Evolutionary conservation across 305 asterid species (phyloP).

Genomic region (Fraxinus paxiana): DNA sequence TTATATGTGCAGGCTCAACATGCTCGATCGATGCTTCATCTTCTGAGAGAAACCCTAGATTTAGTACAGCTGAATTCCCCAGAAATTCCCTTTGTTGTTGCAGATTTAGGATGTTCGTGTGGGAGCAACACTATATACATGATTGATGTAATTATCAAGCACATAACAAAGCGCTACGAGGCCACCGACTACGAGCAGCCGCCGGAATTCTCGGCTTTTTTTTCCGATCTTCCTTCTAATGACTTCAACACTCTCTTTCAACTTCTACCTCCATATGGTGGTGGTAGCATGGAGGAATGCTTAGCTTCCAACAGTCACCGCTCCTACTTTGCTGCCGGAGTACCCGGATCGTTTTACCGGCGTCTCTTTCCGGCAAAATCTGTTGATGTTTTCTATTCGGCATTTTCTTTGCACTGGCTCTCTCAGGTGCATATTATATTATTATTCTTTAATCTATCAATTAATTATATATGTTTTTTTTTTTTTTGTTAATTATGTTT

Average conservation of each 20-base stretch:
- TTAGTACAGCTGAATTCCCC: constrained; percentile 46
- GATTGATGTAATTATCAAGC: constrained; percentile 72
- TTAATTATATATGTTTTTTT: background rate
- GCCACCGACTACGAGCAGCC: constrained; percentile 31
- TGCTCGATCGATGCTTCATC: constrained; percentile 75
- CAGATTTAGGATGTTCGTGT: constrained; percentile 94
- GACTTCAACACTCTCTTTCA: constrained; percentile 91
- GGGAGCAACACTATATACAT: constrained; percentile 81
- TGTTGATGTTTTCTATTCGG: constrained; percentile 74
- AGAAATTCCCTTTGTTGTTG: constrained; percentile 62
- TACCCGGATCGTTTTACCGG: constrained; percentile 84
- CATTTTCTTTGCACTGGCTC: constrained; percentile 93
- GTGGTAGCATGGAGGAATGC: constrained; percentile 80
- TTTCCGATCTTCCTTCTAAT: constrained; percentile 85
- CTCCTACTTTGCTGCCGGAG: constrained; percentile 90
- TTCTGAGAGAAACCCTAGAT: constrained; percentile 64
- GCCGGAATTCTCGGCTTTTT: constrained; percentile 84
- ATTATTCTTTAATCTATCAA: background rate
- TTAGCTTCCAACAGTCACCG: constrained; percentile 69
- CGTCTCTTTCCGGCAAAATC: constrained; percentile 74
- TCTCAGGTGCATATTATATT: constrained; percentile 55
- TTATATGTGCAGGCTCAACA: constrained; percentile 1
- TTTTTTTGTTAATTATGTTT: background rate
- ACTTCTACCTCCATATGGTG: constrained; percentile 72
- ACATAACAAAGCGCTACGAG: constrained; percentile 63